Base-by-base conservation (phyloP, 805 yeast species). In the Yarrowia divulgata region DNA sequence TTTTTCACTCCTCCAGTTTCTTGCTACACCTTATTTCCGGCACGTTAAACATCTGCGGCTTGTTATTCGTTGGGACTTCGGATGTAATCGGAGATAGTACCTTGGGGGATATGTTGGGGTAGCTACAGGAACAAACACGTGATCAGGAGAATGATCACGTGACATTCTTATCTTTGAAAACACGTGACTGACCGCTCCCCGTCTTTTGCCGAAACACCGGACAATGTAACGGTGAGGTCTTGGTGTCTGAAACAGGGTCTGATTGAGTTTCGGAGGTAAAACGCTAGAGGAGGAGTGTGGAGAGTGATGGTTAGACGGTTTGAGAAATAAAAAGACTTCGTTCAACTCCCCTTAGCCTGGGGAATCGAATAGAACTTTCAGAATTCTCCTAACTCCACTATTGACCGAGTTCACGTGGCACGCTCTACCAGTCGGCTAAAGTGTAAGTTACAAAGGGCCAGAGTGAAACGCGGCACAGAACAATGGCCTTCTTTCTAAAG, bases 61-160 rank as follows among this genome's bases (percentile, higher is more conserved):
- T 54, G 43, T 37, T 37, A 54, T 54, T 54, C 58, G 58, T 54
- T 52, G 58, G 19, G 34, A 9, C n/a, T 3, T 50, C 57, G 57
- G 57, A 34, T 10, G 40, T 16, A 34, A 23, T 34, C 55, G 55
- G 55, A 34, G 40, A 34, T 50, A 34, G n/a, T 14, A 40, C 45
- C 2, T 23, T 23, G 2, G 29, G 29, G 29, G 29, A 23, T 23
- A n/a, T 23, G 29, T 23, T 23, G 29, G n/a, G 29, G 29, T 9
- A 35, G 39, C 9, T 8, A 35, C 39, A 10, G 1, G 39, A 5
- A 35, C 2, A 7, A 35, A 1, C 39, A 35, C 39, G 39, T 9
- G 39, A 35, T 7, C 29, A 23, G 4, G 29, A 23, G 29, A 23
- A 23, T 23, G 29, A 4, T 23, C 50, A 46, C 50, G 50, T 46